Conservation (phyloP, 78 protist species). For the slime mould (Dictyostelium discoideum) region dicty_2.7 NC_007088.5:3367001-3367500, state of each 20-base stretch:
- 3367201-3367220: neutral
- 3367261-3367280: no score
- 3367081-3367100: neutral
- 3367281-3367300: no score
- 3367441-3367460: neutral
- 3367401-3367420: neutral
- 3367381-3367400: neutral
- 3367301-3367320: no score
- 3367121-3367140: neutral
- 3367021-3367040: neutral
- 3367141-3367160: neutral
- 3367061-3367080: neutral
- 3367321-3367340: no score
- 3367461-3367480: neutral
- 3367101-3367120: neutral
- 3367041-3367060: neutral
- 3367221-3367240: no score
- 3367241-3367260: no score
- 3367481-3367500: neutral
- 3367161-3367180: neutral
- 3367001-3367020: neutral
- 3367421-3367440: neutral
- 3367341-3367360: no score
- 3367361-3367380: no score
- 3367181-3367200: neutral